Base-by-base conservation (phyloP, 495 filamentous ascomycete genomes). In the Tuber magnatum region DNA sequence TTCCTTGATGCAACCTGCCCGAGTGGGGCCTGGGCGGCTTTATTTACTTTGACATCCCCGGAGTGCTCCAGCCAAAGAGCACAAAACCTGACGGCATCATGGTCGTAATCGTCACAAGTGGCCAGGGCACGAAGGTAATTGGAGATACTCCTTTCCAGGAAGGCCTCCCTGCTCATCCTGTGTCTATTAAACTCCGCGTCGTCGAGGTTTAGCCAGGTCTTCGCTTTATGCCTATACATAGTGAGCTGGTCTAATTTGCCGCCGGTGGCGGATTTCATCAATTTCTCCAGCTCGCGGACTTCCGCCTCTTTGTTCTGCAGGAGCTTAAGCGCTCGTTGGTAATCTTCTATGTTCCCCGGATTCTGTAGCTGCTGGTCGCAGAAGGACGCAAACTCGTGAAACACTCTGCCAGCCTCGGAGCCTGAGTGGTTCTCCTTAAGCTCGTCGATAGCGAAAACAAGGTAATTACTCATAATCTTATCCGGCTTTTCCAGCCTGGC, bases 401-500 rank as follows among this genome's bases (percentile, higher is more conserved):
- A 97, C 14, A 97, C 96, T 79, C 92, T 87, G 9, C 94, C 93
- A 10, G 94, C 92, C 77, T 89, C 87, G 14, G 92, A 91, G 56
- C 91, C 87, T 2, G 83, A 87, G 71, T 87, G 88, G 14, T 75
- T 70, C n/a, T 88, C 90, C 81, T 87, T 89, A 42, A 99, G 84
- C 78, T 94, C 91, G 79, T 90, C 91, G 51, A 97, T 90, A 3
- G 95, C 94, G 9, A 91, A 90, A 42, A 89, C 88, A 10, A 99
- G 86, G 77, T 97, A 97, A 35, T 90, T 89, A 74, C 90, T 88
- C 68, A 97, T 92, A 68, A 98, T 97, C 70, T 88, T 89, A 77
- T 97, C 93, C 0, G 96, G 93, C 75, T 94, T 95, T 83, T 97
- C 94, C 7, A 98, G 84, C n/a, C 93, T 89, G 12, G 95, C 95